Base-by-base conservation (phyloP, 2,329 filamentous ascomycete species). In the Verticillium isaacii region DNA sequence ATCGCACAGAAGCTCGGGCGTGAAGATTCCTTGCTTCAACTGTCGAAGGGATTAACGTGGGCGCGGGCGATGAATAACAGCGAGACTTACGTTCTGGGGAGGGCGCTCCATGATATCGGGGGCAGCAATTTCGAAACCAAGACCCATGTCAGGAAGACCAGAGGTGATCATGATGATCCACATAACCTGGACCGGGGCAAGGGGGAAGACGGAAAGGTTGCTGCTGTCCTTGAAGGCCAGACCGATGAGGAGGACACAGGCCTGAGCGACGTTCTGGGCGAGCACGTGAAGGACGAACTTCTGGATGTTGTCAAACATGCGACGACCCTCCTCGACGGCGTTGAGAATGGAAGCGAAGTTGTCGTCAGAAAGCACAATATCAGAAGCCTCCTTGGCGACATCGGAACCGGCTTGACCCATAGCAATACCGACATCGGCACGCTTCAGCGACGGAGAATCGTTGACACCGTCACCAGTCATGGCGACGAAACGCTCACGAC, bases 161-260 rank as follows among this genome's bases (percentile, higher is more conserved):
- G 87, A 90, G 0, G 89, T 92, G 61, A 92, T 82, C 89, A 92
- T 91, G 68, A 91, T 92, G 64, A 92, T 87, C 89, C 89, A 92
- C 52, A 92, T 79, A 65, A 92, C 90, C 66, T 92, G 85, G n/a
- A 92, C 86, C 0, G 89, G 89, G 0, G 88, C 80, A 15, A 92
- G 80, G 0, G 89, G 89, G 69, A 91, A 92, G 5, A 91, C 88
- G 0, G 89, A 91, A 29, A 89, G 74, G 1, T 81, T 78, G 15
- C 77, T 78, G 4, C 71, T 67, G 65, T 91, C 89, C 74, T 91
- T 91, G 77, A 92, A 91, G 0, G 78, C 85, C 4, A 92, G 79
- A 60, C 89, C 89, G 37, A 91, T 85, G 5, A 92, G 81, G 5
- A 92, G 78, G 0, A 86, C 88, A 64, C 82, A 82, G 0, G 88